Percentiles rank a stretch among this genome's conserved stretches.
Evolutionary conservation across 1,139 yeast species (phyloP).

Genomic region (Kodamaea arcana): DNA sequence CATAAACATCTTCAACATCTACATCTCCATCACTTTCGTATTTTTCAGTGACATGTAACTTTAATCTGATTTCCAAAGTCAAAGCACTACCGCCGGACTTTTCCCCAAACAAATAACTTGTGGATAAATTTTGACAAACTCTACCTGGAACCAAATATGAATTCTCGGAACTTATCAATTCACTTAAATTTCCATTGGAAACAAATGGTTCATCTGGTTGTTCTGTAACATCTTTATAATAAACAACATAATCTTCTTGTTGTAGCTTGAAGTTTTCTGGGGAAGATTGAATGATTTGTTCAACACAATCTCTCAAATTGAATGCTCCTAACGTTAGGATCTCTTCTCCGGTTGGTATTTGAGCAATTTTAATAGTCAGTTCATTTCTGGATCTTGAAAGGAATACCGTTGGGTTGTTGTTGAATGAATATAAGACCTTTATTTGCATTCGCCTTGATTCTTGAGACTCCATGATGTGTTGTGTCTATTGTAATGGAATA

Average conservation of each 20-base stretch:
- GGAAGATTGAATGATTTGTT: conserved; percentile 47
- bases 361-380: conserved; percentile 45
- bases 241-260: conserved; percentile 60
- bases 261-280: conserved; percentile 54
- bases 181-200: conserved; percentile 62
- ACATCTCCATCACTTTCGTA: not conserved
- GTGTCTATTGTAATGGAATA: no score
- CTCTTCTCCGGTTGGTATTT: conserved; percentile 29
- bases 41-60: conserved; percentile 44
- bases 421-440: conserved; percentile 59
- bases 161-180: conserved; percentile 26
- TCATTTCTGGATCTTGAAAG: conserved; percentile 50
- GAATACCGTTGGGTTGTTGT: conserved; percentile 53
- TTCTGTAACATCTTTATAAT: conserved; percentile 69
- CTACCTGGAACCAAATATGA: conserved; percentile 57
- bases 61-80: conserved; percentile 62
- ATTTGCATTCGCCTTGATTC: conserved; percentile 44
- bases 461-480: no score
- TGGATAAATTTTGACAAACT: conserved; percentile 65
- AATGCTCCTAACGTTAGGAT: conserved; percentile 52
- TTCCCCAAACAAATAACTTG: conserved; percentile 45
- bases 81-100: conserved; percentile 40
- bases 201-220: conserved; percentile 74
- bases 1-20: not conserved
- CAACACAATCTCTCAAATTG: conserved; percentile 48